Base-by-base conservation (phyloP, 768 basidiomycete species). In the Pholiota microspora region DNA sequence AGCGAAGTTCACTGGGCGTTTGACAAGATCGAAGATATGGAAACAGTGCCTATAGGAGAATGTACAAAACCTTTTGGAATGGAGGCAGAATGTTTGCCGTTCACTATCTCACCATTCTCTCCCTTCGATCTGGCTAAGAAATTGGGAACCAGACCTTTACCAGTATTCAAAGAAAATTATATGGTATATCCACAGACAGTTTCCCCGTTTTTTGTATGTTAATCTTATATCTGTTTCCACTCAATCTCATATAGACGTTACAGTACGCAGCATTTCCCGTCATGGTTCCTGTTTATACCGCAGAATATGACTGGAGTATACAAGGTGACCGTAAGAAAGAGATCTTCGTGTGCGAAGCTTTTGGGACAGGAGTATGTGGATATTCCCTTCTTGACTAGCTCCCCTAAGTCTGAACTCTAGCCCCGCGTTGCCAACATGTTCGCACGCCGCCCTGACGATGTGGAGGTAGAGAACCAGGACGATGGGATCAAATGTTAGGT, bases 221-320 rank as follows among this genome's bases (percentile, higher is more conserved):
- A n/a, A n/a, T n/a, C n/a, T n/a, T n/a, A n/a, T n/a, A n/a, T n/a
- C n/a, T n/a, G n/a, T n/a, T n/a, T n/a, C n/a, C n/a, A n/a, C n/a
- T n/a, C n/a, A n/a, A n/a, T n/a, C n/a, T n/a, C n/a, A n/a, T n/a
- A n/a, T n/a, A n/a, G n/a, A n/a, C n/a, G n/a, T n/a, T 21, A 34
- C 28, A 85, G 85, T 70, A 80, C 16, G 77, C 84, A 21, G 83
- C 79, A 32, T 84, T 82, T 58, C 86, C 86, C 2, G 70, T 88
- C 28, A 73, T 88, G 18, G 65, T 88, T n/a, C 86, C 86, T 4
- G 63, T 85, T 4, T 88, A 87, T 66, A 69, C 87, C 8, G 75
- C 73, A 16, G 77, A 78, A 59, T 87, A 85, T 61, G 60, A 75
- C 47, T 59, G 67, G 6, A 42, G 27, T 16, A 13, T 24, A 5